These are phyloP conservation scores for Eremochloa ophiuroides DNA, from an alignment of 176 grass and related monocot genomes.

Conservation along the genomic window DNA sequence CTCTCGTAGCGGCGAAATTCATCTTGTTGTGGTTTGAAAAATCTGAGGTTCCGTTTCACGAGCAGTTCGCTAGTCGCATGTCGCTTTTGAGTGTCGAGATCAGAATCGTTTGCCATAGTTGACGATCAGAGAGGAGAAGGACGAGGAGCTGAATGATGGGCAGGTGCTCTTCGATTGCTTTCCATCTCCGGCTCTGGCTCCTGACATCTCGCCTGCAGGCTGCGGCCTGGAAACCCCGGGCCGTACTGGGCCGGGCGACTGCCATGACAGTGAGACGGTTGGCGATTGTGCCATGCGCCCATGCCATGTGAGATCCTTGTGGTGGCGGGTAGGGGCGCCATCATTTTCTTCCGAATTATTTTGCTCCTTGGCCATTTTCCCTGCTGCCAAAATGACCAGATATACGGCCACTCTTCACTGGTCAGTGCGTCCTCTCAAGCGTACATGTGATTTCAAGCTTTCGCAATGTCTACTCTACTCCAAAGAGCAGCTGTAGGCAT, in stretches of 20 bases:
- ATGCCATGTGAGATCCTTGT: not conserved
- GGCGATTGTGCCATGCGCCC: constrained; percentile 1
- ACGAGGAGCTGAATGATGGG: not conserved
- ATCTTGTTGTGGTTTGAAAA: no score
- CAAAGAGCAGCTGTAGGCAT: not conserved
- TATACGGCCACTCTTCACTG: not conserved
- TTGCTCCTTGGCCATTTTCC: constrained; percentile 2
- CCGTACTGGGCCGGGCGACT: not conserved
- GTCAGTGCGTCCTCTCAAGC: not conserved
- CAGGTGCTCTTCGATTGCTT: constrained; percentile 21
- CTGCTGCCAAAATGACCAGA: not conserved
- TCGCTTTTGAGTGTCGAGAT: not conserved
- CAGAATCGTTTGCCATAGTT: not conserved
- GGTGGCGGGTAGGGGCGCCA: constrained; percentile 13
- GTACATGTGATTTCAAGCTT: not conserved
- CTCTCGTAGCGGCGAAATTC: not conserved
- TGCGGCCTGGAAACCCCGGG: not conserved
- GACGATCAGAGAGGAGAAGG: not conserved
- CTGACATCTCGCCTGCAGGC: constrained; percentile 12
- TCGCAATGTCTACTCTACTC: not conserved
- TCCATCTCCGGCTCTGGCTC: not conserved
- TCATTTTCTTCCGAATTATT: constrained; percentile 12
- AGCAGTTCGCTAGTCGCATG: not conserved
- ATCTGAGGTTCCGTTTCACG: no score
- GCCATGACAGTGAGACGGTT: constrained; percentile 8